Evolutionary conservation across 495 filamentous ascomycete genomes (phyloP).

Genomic region (Lasiosphaeria hispida): DNA sequence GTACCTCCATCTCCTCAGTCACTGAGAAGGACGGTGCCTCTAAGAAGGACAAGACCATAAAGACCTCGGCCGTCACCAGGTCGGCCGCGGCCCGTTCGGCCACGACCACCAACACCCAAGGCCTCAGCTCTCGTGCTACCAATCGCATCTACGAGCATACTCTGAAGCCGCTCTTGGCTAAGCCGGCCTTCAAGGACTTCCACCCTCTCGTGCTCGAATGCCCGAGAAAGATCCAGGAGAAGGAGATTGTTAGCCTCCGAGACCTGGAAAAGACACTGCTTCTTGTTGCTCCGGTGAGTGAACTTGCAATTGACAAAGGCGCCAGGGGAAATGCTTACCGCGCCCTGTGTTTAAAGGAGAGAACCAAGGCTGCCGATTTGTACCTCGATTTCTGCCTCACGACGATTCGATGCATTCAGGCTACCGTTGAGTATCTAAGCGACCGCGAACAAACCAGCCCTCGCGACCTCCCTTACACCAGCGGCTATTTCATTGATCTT

Average conservation of each 20-base stretch:
- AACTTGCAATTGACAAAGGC: conserved; percentile 44
- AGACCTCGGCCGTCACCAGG: conserved; percentile 47
- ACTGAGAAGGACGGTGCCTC: conserved; percentile 28
- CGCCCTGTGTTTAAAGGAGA: conserved; percentile 66
- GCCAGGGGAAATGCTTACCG: conserved; percentile 66
- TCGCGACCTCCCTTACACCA: conserved; percentile 82
- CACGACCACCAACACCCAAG: conserved; percentile 33
- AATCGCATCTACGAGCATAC: conserved; percentile 56
- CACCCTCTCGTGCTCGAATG: conserved; percentile 72
- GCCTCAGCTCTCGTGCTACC: conserved; percentile 49
- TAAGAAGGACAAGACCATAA: conserved; percentile 30
- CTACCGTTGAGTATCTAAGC: conserved; percentile 73
- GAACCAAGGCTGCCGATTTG: conserved; percentile 60
- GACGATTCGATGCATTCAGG: conserved; percentile 80
- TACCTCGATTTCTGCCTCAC: conserved; percentile 84
- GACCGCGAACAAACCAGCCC: conserved; percentile 78
- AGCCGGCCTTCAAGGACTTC: conserved; percentile 65
- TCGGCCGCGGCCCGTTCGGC: conserved; percentile 45
- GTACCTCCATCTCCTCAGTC: conserved; percentile 52
- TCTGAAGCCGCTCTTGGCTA: conserved; percentile 50
- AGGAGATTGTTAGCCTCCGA: conserved; percentile 78
- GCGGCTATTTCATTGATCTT: conserved; percentile 91
- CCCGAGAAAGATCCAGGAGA: conserved; percentile 70
- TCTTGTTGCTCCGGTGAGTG: conserved; percentile 86
- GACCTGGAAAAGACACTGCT: conserved; percentile 89